Conservation (phyloP, 2,329 filamentous ascomycete genomes). For the Clonostachys chloroleuca region DNA sequence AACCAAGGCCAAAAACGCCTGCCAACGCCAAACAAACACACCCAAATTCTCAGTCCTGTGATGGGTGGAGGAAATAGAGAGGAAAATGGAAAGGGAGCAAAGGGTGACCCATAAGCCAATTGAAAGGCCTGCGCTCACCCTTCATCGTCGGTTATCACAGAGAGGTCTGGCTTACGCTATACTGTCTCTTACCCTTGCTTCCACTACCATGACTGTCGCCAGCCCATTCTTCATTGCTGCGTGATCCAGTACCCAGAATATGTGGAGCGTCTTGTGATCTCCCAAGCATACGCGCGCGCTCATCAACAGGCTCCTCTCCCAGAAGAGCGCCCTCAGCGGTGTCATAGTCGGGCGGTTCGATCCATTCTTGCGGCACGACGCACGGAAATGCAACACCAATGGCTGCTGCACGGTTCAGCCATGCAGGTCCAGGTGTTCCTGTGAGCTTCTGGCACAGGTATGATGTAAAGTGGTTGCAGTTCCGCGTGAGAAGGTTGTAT, state of each 20-base stretch:
- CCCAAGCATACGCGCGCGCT: constrained; percentile 56
- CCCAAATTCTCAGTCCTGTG: too few species aligned
- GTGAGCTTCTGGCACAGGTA: constrained; percentile 72
- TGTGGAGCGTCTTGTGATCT: constrained; percentile 19
- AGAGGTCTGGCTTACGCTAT: too few species aligned
- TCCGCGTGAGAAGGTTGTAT: constrained; percentile 78
- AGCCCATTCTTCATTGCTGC: constrained; percentile 30
- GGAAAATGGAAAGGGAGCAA: too few species aligned
- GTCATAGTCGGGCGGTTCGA: constrained; percentile 73
- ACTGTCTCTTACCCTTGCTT: too few species aligned
- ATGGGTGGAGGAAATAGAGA: too few species aligned
- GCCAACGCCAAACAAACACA: too few species aligned
- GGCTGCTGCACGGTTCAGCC: constrained; percentile 80
- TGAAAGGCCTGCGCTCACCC: too few species aligned
- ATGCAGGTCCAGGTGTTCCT: constrained; percentile 62
- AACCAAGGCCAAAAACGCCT: too few species aligned
- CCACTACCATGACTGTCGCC: constrained; percentile 30
- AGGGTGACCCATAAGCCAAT: too few species aligned
- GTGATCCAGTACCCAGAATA: constrained; percentile 15
- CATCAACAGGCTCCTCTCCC: constrained; percentile 34
- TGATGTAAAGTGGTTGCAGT: constrained; percentile 87
- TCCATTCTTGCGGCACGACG: constrained; percentile 78
- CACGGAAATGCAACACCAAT: constrained; percentile 79
- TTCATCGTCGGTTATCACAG: too few species aligned
- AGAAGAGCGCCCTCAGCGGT: constrained; percentile 67